A percentile compares a stretch with the other conserved stretches of the same genome.
These are phyloP conservation scores for Penicillium odoratum DNA, from an alignment of 495 filamentous ascomycete genomes.

Conservation along the genomic window DNA sequence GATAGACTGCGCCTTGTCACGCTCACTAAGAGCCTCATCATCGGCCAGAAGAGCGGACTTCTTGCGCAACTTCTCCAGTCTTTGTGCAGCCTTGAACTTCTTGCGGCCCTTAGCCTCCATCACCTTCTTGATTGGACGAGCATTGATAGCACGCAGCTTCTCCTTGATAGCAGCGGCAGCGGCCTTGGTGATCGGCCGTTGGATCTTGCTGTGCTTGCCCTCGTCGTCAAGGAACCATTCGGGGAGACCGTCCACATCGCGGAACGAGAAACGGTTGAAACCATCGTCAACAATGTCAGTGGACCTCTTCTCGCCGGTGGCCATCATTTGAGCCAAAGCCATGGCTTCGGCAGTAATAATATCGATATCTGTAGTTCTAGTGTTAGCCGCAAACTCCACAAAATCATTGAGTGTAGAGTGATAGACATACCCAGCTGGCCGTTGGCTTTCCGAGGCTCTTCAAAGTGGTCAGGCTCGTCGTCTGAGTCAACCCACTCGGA, in stretches of 20 bases:
- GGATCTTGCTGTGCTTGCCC: constrained; percentile 72
- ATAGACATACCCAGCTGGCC: constrained; percentile 62
- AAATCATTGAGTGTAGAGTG: background rate
- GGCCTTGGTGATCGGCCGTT: constrained; percentile 85
- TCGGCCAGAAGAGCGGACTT: constrained; percentile 85
- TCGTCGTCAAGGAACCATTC: constrained; percentile 99
- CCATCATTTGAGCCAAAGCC: constrained; percentile 92
- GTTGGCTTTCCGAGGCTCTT: constrained; percentile 66
- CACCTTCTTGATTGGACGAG: constrained; percentile 98
- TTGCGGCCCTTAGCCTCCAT: constrained; percentile 93
- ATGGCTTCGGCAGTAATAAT: constrained; percentile 99
- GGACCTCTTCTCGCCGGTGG: constrained; percentile 76
- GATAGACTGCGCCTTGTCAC: constrained; percentile 89
- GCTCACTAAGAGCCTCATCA: constrained; percentile 89
- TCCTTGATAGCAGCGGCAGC: constrained; percentile 93
- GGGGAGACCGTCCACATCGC: constrained; percentile 87
- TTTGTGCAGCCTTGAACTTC: constrained; percentile 91
- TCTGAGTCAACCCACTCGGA: constrained; percentile 56
- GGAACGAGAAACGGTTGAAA: constrained; percentile 90
- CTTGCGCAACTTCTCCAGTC: constrained; percentile 90
- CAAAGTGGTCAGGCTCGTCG: constrained; percentile 60
- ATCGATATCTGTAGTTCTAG: constrained; percentile 72
- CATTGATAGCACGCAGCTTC: constrained; percentile 90
- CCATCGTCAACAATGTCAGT: constrained; percentile 81
- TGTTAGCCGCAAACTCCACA: constrained; percentile 27